Conservation (phyloP, 257 asterid species). For the Osmanthus fragrans region DNA sequence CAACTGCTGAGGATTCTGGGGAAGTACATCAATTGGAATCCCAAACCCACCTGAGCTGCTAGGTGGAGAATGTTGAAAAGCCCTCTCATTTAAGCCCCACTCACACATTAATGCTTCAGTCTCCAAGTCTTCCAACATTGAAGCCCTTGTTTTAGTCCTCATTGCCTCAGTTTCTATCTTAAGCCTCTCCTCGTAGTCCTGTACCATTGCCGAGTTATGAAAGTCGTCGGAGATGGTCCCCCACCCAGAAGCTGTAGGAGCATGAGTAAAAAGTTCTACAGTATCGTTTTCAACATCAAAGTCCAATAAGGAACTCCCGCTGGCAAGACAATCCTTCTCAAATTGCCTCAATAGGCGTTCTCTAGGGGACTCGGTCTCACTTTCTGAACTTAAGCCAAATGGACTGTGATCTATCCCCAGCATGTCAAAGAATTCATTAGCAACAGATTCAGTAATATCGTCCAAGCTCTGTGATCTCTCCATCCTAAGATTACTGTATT, state of each 20-base stretch:
- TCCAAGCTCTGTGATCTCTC: constrained; percentile 63
- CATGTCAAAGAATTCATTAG: constrained; percentile 81
- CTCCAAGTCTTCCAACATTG: constrained; percentile 76
- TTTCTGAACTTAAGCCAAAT: constrained; percentile 69
- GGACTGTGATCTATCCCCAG: constrained; percentile 80
- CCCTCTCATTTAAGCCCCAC: constrained; percentile 74
- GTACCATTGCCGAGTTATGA: constrained; percentile 30
- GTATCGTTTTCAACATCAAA: constrained; percentile 47
- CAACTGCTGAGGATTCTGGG: constrained; percentile 54
- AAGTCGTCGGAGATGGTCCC: constrained; percentile 43
- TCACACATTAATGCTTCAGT: constrained; percentile 81
- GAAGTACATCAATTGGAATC: constrained; percentile 55
- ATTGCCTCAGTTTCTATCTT: constrained; percentile 41
- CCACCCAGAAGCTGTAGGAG: constrained; percentile 44
- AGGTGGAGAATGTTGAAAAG: constrained; percentile 70
- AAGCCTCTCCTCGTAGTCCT: constrained; percentile 34
- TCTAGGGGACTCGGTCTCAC: constrained; percentile 95
- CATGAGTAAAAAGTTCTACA: constrained; percentile 27
- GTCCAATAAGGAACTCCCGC: constrained; percentile 66
- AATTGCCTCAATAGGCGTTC: constrained; percentile 79
- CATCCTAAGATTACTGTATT: constrained; percentile 32
- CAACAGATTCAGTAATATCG: constrained; percentile 59
- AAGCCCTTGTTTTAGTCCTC: constrained; percentile 53
- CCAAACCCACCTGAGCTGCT: constrained; percentile 56
- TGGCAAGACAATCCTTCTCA: constrained; percentile 77